Base-by-base conservation (phyloP, 257 asterid genomes). In the Primulina huaijiensis region DNA sequence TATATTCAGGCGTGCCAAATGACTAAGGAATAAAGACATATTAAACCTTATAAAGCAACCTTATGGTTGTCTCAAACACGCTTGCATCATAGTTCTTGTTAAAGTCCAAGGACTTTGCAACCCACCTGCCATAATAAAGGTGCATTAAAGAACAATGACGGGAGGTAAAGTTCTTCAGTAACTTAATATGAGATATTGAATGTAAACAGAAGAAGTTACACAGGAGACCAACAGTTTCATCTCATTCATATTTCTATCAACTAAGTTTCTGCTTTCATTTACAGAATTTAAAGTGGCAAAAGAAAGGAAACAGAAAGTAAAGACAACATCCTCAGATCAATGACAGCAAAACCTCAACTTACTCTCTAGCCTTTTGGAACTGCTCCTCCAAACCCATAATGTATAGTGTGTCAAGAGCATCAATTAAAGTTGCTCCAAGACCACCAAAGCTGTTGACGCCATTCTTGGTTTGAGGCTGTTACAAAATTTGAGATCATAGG, bases 61-160 rank as follows among this genome's bases (percentile, higher is more conserved):
- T 94, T 94, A 94, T 94, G 92, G 99, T 94, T 82, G 99, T 94
- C 90, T 94, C 99, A 56, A 94, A 94, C 76, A 94, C 99, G 64
- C 99, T 94, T 38, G 98, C 99, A 64, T 94, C 99, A 77, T 94
- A 94, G 76, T 88, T 83, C 92, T 89, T 94, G 95, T 94, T 80
- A 74, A 94, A 94, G 73, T 89, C 92, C 97, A 94, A 83, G 77
- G 96, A 86, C 72, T 89, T 67, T 68, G 90, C 95, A 50, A 94
- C 89, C 99, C 99, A 94, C 84, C 99, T 94, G 99, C 82, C 83
- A 91, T 38, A 66, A 69, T 67, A 50, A 78, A 75, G 60, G 74
- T 66, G 75, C 73, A 70, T 75, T 62, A 72, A 77, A 57, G 35
- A 63, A 68, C 56, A 61, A 50, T 60, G 5, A 30, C 27, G 46